phyloP scores from a whole-genome alignment of 768 basidiomycete genomes.

The Suillus bovinus region DNA sequence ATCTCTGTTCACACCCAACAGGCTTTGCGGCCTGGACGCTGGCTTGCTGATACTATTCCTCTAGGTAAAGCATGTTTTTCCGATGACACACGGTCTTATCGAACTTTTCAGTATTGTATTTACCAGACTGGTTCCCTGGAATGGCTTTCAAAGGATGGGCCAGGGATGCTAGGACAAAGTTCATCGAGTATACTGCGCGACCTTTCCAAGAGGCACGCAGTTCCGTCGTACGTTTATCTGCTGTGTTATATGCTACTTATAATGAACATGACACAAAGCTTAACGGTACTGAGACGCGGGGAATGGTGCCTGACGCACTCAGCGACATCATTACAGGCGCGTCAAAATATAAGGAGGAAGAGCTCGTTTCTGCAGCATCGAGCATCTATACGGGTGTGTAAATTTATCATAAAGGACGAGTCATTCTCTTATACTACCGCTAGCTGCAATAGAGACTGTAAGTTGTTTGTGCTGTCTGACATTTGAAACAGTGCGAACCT shows the following conservation, averaged over 20 bases:
- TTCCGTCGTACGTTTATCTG: background rate
- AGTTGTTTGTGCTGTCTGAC: background rate
- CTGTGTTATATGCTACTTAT: background rate
- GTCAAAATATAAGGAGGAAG: background rate
- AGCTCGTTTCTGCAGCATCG: background rate
- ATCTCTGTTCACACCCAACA: background rate
- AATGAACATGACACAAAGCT: background rate
- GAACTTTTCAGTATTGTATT: background rate
- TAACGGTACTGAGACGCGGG: background rate
- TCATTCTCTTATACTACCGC: background rate
- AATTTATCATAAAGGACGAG: background rate
- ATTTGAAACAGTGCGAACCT: background rate
- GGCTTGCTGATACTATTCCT: background rate
- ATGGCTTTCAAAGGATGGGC: background rate
- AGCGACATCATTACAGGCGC: background rate
- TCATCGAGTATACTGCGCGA: background rate
- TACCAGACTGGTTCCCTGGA: background rate
- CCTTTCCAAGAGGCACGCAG: background rate
- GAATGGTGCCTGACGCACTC: background rate
- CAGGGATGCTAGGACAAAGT: background rate
- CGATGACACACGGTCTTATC: background rate
- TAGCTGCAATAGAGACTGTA: background rate
- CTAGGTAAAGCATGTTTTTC: background rate
- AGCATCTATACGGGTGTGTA: background rate
- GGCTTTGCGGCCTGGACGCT: background rate